Base-by-base conservation (phyloP, 192 early-diverging fungal genomes). In the Entomortierella beljakovae region DNA sequence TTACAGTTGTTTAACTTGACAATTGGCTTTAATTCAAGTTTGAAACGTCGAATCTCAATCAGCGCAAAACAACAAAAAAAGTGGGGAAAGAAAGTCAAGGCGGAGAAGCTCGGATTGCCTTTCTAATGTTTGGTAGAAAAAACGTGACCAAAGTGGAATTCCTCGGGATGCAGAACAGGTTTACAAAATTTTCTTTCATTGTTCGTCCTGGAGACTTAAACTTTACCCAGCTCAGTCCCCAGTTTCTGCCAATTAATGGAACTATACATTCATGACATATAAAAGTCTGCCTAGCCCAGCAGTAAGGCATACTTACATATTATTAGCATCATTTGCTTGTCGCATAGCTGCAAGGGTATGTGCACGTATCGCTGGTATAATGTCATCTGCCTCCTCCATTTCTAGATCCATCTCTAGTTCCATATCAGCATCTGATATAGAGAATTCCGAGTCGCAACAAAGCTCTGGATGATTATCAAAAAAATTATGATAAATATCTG, bases 381-480 rank as follows among this genome's bases (percentile, higher is more conserved):
- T 33, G 37, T 38, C 40, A n/a, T 57, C 70, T n/a, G n/a, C 20
- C 13, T 46, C 43, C 15, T 71, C 70, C 37, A 64, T 48, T 6
- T 70, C 68, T 29, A 61, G 23, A 9, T 70, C 68, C 70, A 61
- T 62, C 50, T 62, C 59, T 33, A 61, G 23, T 11, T 70, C 68
- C 70, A 61, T 62, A 35, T 62, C 59, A 23, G 43, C 34, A 48
- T 71, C 70, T n/a, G 67, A 69, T 25, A 33, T 29, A 6, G 57
- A 53, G 28, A 34, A 38, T 1, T 71, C 70, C 6, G 55, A 56
- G 7, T 71, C 61, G 20, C 43, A 46, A 40, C 61, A 53, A 3
- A 60, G 61, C 32, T 71, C 63, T 3, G 63, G 63, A 32, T 64
- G 61, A 38, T 54, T 65, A 3, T 70, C 59, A 46, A 70, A 70